Conservation (phyloP, 345 rosid genomes). For the Citrus glauca region DNA sequence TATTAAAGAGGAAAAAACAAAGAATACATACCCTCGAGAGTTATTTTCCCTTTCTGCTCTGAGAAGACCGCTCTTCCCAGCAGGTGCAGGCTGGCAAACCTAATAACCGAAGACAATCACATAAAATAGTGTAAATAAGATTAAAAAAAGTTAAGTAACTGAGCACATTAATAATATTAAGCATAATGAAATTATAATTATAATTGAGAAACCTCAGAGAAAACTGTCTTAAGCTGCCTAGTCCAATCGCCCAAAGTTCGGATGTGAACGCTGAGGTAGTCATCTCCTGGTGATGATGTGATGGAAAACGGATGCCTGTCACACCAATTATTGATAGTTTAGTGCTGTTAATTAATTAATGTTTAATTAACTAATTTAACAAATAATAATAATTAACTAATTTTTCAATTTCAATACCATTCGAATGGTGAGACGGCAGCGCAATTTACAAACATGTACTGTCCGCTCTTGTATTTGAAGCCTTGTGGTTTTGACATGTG, state of each 20-base stretch:
- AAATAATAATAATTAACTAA: background rate
- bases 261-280: constrained; percentile 81
- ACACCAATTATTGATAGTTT: background rate
- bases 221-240: constrained; percentile 62
- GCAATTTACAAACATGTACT: constrained; percentile 90
- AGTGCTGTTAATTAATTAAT: background rate
- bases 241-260: constrained; percentile 92
- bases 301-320: constrained; percentile 92
- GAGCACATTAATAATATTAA: too few relatives aligned
- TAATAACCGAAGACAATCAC: background rate
- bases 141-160: too few relatives aligned
- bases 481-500: constrained; percentile 88
- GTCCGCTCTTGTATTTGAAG: constrained; percentile 87
- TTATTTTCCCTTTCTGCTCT: constrained; percentile 51
- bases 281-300: constrained; percentile 88
- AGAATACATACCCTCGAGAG: constrained; percentile 19
- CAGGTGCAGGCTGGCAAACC: constrained; percentile 59
- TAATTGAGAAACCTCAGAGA: constrained; percentile 51
- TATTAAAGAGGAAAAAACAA: too few relatives aligned
- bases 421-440: constrained; percentile 79
- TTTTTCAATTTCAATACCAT: constrained; percentile 32
- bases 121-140: too few relatives aligned
- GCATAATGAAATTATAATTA: too few relatives aligned
- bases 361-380: too few relatives aligned
- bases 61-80: constrained; percentile 61